These are phyloP conservation scores for Aethionema arabicum DNA, from an alignment of 345 rosid genomes.

Conservation along the genomic window DNA sequence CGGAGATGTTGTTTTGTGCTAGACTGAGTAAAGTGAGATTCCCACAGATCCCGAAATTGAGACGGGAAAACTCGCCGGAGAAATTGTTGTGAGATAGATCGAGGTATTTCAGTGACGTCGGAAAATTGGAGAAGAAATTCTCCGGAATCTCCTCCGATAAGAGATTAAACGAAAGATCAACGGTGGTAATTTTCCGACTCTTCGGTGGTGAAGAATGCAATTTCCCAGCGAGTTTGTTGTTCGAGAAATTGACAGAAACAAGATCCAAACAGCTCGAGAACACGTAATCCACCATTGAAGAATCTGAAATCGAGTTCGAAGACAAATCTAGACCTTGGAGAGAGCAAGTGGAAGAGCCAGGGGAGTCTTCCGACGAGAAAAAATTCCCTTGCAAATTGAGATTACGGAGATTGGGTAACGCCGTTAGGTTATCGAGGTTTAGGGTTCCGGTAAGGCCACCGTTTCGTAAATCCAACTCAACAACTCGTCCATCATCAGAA, in stretches of 20 bases:
- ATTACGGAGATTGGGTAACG: constrained; percentile 50
- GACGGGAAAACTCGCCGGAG: constrained; percentile 54
- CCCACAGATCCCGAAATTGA: constrained; percentile 58
- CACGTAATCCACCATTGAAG: constrained; percentile 37
- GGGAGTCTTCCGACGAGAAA: constrained; percentile 54
- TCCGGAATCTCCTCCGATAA: constrained; percentile 63
- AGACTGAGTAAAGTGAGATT: constrained; percentile 60
- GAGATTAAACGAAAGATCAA: constrained; percentile 67
- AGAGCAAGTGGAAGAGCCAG: constrained; percentile 42
- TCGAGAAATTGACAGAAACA: constrained; percentile 60
- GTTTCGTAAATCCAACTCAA: constrained; percentile 57
- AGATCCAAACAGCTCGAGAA: constrained; percentile 62
- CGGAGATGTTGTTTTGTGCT: constrained; percentile 61
- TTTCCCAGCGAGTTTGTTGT: constrained; percentile 58
- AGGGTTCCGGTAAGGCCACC: constrained; percentile 55
- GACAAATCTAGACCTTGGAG: constrained; percentile 67
- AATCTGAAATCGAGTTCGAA: constrained; percentile 57
- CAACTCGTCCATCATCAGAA: constrained; percentile 48
- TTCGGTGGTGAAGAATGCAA: constrained; percentile 35
- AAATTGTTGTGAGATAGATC: constrained; percentile 77
- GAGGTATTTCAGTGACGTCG: constrained; percentile 50
- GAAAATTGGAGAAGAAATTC: constrained; percentile 41
- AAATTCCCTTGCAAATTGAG: constrained; percentile 51
- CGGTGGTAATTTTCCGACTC: constrained; percentile 51
- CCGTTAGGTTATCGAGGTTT: constrained; percentile 51